Base-by-base conservation (phyloP, 2,329 filamentous ascomycete species). In the Lachnellula arida region DNA sequence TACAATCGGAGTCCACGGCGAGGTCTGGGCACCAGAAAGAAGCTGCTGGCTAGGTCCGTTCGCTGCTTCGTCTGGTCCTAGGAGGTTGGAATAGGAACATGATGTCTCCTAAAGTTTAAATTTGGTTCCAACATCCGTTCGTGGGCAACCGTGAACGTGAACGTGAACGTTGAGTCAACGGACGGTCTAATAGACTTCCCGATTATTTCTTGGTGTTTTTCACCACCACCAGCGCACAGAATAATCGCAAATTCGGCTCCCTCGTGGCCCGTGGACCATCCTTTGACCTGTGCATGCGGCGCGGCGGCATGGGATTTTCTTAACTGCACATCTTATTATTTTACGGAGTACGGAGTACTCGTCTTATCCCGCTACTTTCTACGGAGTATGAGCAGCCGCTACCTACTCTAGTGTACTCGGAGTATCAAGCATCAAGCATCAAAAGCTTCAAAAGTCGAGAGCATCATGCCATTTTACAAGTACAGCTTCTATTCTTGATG, bases 241-340 rank as follows among this genome's bases (percentile, higher is more conserved):
- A 19, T 2, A 22, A 19, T 2, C 1, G 5, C 19, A 44, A 11
- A 23, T 12, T 9, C 25, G n/a, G 42, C 19, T 22, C 11, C 4
- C 42, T 44, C 42, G 42, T 44, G 42, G 42, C 9, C 28, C 28
- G 28, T 11, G 28, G 39, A 19, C 39, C 42, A 5, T n/a, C 19
- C 22, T 19, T 23, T 44, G 42, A 14, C 51, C 51, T 54, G 46
- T 56, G 51, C 51, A n/a, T 47, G 47, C 47, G 47, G 47, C 48
- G 48, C 19, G 47, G 53, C 40, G 53, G 48, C 40, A 55, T 47
- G 39, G 28, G 51, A 53, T 57, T 51, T 57, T 47, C 55, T 54
- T 57, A 53, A 46, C 23, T 57, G 55, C 55, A 51, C 55, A 57
- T 57, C 55, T 51, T 57, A 53, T 32, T 40, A 23, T 37, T 23